These are phyloP conservation scores for Yamadazyma atmosphaerica DNA, from an alignment of 1,139 yeast genomes.

Conservation along the genomic window DNA sequence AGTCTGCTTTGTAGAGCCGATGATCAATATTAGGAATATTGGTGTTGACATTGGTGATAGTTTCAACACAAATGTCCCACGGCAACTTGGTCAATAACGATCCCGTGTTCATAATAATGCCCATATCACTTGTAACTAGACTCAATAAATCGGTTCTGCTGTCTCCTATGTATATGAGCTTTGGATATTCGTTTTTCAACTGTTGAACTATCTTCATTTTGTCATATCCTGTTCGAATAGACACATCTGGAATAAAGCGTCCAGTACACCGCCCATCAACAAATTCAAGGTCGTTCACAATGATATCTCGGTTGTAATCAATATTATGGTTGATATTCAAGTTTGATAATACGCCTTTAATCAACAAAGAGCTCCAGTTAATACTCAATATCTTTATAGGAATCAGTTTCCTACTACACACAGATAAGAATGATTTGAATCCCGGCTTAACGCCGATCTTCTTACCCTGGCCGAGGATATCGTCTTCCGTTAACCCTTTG, in stretches of 20 bases:
- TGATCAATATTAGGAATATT: no score
- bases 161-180: slow-evolving; percentile 60
- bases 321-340: background rate
- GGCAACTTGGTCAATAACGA: slow-evolving; percentile 16
- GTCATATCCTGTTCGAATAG: slow-evolving; percentile 58
- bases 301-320: slow-evolving; percentile 19
- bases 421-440: slow-evolving; percentile 36
- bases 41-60: no score
- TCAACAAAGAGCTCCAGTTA: slow-evolving; percentile 62
- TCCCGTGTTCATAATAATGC: slow-evolving; percentile 46
- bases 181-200: slow-evolving; percentile 17
- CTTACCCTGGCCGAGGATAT: slow-evolving; percentile 36
- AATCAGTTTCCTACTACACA: slow-evolving; percentile 21
- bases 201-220: slow-evolving; percentile 35
- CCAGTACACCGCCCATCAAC: slow-evolving; percentile 44
- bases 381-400: slow-evolving; percentile 57
- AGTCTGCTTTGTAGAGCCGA: background rate
- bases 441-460: slow-evolving; percentile 45
- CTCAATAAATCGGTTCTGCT: slow-evolving; percentile 63
- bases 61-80: slow-evolving; percentile 13
- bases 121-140: slow-evolving; percentile 48
- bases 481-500: slow-evolving; percentile 34
- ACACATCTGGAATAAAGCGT: slow-evolving; percentile 19
- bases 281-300: slow-evolving; percentile 54
- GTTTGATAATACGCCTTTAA: slow-evolving; percentile 35